Evolutionary conservation across 2,329 filamentous ascomycete species (phyloP), one percentile per base, ranked within the genome.

Genomic region (Colletotrichum lentis): DNA sequence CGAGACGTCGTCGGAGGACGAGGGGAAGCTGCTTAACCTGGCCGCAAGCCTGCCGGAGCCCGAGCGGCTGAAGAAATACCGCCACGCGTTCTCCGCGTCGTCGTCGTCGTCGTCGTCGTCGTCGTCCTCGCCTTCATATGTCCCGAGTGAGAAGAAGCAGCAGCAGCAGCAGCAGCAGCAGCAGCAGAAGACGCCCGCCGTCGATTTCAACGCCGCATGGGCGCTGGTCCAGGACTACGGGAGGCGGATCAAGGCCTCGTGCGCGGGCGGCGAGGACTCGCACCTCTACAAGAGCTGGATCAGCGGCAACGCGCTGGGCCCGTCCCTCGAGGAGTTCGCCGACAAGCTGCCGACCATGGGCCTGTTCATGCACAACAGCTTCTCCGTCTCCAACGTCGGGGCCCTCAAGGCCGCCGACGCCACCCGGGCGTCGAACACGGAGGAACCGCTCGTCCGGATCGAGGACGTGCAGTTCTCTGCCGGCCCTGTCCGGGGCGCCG

Each of bases 231-330:
- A 49, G n/a, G 47, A 58, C 1, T 69, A 69, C 6, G 67, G 67
- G 0, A 52, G 22, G 10, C 57, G 58, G 4, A 69, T 69, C 57
- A 55, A 50, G n/a, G 27, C 54, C 11, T 27, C 53, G 18, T 52
- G 64, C 1, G 35, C n/a, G 10, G 67, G 67, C 16, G 62, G 63
- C 22, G 39, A 47, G 6, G 53, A 67, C 1, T 67, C 67, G 3
- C n/a, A 46, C 7, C 46, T 69, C 20, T 69, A 60, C 44, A 67
- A 69, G 18, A 44, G 52, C 12, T 69, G 67, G 67, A 47, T 67
- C 7, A 62, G 57, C 43, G 67, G 67, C 22, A 52, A 76, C 47
- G 24, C 66, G 60, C 31, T 76, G 66, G 12, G 73, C 64, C 74
- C 71, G 27, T 58, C 37, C 16, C 64, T 69, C 58, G 77, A 73